Base-by-base conservation (phyloP, 495 filamentous ascomycete genomes). In the Xylaria longipes region DNA sequence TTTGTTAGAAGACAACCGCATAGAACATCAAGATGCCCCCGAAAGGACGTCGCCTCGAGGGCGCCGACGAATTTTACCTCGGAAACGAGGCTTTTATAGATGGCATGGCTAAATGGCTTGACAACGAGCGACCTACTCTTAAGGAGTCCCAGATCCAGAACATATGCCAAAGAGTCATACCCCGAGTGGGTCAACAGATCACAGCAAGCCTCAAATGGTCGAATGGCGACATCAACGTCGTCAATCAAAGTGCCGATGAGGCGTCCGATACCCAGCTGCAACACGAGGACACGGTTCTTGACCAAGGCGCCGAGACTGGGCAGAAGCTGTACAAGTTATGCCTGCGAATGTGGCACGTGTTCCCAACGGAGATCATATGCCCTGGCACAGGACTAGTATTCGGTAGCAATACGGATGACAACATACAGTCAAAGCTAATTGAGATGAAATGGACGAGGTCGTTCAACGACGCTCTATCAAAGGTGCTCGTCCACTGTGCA, bases 401-500 rank as follows among this genome's bases (percentile, higher is more conserved):
- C 39, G 57, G 57, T 12, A 0, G 3, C 0, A 2, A 61, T 0
- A 0, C 0, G 0, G 57, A 33, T 37, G 4, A 4, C 8, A 1
- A 7, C 20, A 61, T 39, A 22, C 57, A 61, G 31, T 12, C 57
- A 17, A 61, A 61, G 27, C 20, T 61, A 9, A 22, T 61, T 5
- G 57, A 61, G 57, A 61, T 61, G 57, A 12, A 12, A 25, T 61
- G 57, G 57, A 6, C 57, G 1, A 39, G 2, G 11, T 0, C 0
- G 29, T 61, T 61, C 20, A 61, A 22, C 20, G 31, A 61, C 2
- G 33, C 6, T 37, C 7, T 61, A 5, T 20, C 33, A 0, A n/a
- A 33, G 31, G 3, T 61, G 1, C 4, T 61, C 5, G 31, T 22
- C 2, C 27, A 61, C 20, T 39, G 3, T 2, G 20, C 33, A n/a